These are phyloP conservation scores for Vigna trinervia DNA, from an alignment of 306 rosid genomes.

Conservation along the genomic window DNA sequence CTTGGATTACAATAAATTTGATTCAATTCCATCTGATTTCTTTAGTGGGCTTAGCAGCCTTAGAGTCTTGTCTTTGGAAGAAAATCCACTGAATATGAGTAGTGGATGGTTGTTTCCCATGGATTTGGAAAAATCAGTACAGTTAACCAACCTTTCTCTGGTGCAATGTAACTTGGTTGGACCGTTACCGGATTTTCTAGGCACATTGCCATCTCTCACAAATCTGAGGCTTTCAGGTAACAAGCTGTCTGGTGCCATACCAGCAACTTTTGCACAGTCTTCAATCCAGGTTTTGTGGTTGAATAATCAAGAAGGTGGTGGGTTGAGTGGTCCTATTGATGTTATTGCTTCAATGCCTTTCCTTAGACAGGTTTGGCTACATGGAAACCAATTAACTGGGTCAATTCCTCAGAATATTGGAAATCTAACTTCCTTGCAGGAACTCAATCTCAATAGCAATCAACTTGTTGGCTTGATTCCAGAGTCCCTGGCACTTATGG, in stretches of 20 bases:
- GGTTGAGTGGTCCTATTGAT: constrained; percentile 68
- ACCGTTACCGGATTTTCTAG: constrained; percentile 68
- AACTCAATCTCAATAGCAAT: constrained; percentile 76
- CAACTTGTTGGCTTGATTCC: constrained; percentile 74
- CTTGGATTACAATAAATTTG: constrained; percentile 73
- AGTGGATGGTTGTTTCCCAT: constrained; percentile 75
- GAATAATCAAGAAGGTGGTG: constrained; percentile 71
- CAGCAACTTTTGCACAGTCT: constrained; percentile 62
- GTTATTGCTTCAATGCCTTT: constrained; percentile 66
- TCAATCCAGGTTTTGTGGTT: constrained; percentile 81
- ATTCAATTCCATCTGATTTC: constrained; percentile 75
- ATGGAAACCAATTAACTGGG: constrained; percentile 77
- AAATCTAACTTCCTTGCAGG: constrained; percentile 65
- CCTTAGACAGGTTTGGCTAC: constrained; percentile 75
- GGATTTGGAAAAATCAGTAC: constrained; percentile 65
- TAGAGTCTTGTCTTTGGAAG: constrained; percentile 70
- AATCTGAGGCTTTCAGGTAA: constrained; percentile 69
- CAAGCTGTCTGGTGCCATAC: constrained; percentile 61
- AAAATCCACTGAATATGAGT: constrained; percentile 63
- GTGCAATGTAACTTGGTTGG: constrained; percentile 71
- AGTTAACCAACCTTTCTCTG: constrained; percentile 68
- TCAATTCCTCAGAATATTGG: constrained; percentile 70
- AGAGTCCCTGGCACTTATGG: constrained; percentile 59
- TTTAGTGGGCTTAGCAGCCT: constrained; percentile 63
- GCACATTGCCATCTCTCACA: constrained; percentile 65